Percentiles rank a stretch among this genome's conserved stretches.
Evolutionary conservation across 306 rosid genomes (phyloP).

Genomic region (Lagenaria siceraria): DNA sequence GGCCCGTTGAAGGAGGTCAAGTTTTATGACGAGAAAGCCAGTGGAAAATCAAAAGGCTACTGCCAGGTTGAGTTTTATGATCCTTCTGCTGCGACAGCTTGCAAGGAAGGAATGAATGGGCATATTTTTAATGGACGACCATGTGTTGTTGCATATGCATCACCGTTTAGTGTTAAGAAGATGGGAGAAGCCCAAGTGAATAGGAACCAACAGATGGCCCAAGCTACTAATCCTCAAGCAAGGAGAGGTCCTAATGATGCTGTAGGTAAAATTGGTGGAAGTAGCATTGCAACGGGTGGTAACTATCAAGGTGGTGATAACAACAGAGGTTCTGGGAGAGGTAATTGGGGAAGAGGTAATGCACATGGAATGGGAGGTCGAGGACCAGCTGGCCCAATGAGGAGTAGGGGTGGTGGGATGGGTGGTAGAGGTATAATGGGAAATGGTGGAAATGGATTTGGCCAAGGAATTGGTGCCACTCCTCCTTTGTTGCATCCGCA

Average conservation of each 20-base stretch:
- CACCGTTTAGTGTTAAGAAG: conserved; percentile 73
- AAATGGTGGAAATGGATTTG: conserved; percentile 82
- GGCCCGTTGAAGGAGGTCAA: conserved; percentile 88
- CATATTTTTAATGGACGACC: conserved; percentile 76
- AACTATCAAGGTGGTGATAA: conserved; percentile 90
- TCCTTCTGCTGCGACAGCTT: conserved; percentile 44
- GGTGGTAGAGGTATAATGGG: conserved; percentile 92
- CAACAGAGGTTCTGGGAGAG: conserved; percentile 72
- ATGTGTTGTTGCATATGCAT: conserved; percentile 76
- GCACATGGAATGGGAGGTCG: conserved; percentile 74
- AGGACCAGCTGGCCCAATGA: conserved; percentile 73
- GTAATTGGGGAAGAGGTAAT: conserved; percentile 87
- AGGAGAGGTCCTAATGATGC: conserved; percentile 67
- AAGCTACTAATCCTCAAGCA: conserved; percentile 27
- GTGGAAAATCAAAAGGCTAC: conserved; percentile 95
- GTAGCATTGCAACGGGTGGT: conserved; percentile 60
- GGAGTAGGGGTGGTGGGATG: conserved; percentile 72
- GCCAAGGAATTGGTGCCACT: conserved; percentile 71
- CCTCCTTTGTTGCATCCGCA: conserved; percentile 84
- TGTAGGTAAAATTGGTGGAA: conserved; percentile 52
- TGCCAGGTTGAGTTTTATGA: conserved; percentile 94
- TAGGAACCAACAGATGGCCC: conserved; percentile 61
- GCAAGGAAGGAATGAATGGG: conserved; percentile 93
- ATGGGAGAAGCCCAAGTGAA: conserved; percentile 92
- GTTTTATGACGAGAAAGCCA: conserved; percentile 94